Conservation (phyloP, 2,329 filamentous ascomycete genomes). For the Cercospora sojina region DNA sequence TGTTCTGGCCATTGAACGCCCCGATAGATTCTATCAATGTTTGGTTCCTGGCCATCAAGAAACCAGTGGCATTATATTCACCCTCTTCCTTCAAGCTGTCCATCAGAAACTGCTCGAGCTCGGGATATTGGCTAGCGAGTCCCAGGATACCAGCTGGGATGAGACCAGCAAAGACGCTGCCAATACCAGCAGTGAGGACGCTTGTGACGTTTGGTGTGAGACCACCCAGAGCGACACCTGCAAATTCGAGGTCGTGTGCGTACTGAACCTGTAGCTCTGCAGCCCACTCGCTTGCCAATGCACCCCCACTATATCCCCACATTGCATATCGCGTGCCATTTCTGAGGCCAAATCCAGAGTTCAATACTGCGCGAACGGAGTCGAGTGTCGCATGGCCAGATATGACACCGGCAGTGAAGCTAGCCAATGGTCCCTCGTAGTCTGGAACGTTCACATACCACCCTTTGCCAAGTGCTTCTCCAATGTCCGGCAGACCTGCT, state of each 20-base stretch:
- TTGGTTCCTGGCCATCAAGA: conserved; percentile 34
- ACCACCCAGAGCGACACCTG: conserved; percentile 53
- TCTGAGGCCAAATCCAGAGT: conserved; percentile 28
- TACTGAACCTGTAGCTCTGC: conserved; percentile 54
- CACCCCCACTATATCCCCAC: conserved; percentile 60
- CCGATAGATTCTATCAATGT: conserved; percentile 31
- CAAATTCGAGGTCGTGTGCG: conserved; percentile 54
- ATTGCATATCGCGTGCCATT: conserved; percentile 32
- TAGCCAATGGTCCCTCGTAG: conserved; percentile 45
- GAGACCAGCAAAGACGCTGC: conserved; percentile 33
- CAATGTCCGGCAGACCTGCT: conserved; percentile 30
- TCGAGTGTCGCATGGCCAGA: conserved; percentile 49
- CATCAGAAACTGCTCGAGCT: conserved; percentile 31
- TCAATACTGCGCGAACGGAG: conserved; percentile 44
- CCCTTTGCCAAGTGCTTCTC: conserved; percentile 43
- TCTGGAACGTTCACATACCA: conserved; percentile 53
- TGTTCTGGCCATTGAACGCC: conserved; percentile 40
- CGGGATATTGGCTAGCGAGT: conserved; percentile 40
- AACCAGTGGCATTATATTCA: conserved; percentile 39
- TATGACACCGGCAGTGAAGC: conserved; percentile 45
- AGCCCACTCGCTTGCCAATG: conserved; percentile 54
- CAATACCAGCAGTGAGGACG: conserved; percentile 41
- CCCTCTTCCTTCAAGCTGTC: conserved; percentile 33
- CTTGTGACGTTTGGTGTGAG: conserved; percentile 45
- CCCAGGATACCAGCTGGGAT: conserved; percentile 40